Conservation (phyloP, 331 rosid species). For the Prunus yedoensis region DNA sequence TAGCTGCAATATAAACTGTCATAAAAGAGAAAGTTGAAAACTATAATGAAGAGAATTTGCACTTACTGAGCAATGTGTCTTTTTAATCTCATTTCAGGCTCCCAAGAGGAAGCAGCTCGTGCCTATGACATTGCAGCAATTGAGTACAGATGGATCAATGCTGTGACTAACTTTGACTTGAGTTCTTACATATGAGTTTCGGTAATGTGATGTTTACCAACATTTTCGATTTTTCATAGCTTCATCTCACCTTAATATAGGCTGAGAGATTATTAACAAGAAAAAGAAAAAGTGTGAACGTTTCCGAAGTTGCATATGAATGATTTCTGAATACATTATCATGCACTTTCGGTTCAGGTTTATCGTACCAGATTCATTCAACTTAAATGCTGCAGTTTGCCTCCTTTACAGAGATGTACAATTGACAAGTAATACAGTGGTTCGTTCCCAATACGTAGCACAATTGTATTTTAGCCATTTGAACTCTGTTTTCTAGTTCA, state of each 20-base stretch:
- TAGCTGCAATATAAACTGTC: neutral
- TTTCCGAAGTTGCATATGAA: too few species aligned
- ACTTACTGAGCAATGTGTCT: neutral
- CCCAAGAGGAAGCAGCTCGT: constrained; percentile 76
- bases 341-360: too few species aligned
- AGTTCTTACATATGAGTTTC: constrained; percentile 50
- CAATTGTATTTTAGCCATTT: neutral
- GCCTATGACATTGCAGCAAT: constrained; percentile 77
- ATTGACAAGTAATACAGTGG: too few species aligned
- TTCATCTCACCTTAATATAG: neutral
- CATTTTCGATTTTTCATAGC: neutral
- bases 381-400: too few species aligned
- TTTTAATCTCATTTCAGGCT: constrained; percentile 33
- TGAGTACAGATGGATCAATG: constrained; percentile 72
- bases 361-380: too few species aligned
- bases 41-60: neutral
- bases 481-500: constrained; percentile 9
- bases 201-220: neutral
- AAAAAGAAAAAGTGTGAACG: too few species aligned
- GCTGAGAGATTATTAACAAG: too few species aligned
- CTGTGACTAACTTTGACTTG: constrained; percentile 70
- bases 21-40: neutral
- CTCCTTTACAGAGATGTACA: too few species aligned
- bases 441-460: too few species aligned
- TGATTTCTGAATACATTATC: too few species aligned